Evolutionary conservation across 2,329 filamentous ascomycete species (phyloP).

Genomic region (Hymenotorrendiella dingleyae): DNA sequence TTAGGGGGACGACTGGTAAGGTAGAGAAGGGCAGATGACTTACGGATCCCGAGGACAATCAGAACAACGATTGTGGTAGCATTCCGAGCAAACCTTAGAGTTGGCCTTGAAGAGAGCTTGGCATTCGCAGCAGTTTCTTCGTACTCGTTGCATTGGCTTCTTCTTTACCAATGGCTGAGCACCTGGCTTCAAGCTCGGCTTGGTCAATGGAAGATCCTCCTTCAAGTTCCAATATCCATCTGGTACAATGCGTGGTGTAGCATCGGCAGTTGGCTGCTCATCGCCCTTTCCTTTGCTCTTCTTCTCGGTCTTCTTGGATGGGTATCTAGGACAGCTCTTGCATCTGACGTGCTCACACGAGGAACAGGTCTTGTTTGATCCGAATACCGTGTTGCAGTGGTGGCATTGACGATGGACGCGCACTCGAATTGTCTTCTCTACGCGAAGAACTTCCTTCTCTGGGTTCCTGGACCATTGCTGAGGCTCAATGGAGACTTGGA

Average conservation of each 20-base stretch:
- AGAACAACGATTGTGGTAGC: slow-evolving; percentile 69
- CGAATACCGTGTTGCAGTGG: slow-evolving; percentile 69
- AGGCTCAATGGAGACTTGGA: slow-evolving; percentile 32
- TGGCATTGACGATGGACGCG: slow-evolving; percentile 77
- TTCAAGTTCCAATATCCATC: slow-evolving; percentile 24
- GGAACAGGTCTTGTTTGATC: slow-evolving; percentile 64
- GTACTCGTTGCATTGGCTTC: slow-evolving; percentile 65
- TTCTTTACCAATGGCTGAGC: slow-evolving; percentile 68
- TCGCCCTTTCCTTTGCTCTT: slow-evolving; percentile 45
- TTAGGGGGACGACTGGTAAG: slow-evolving; percentile 8
- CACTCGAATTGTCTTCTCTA: slow-evolving; percentile 73
- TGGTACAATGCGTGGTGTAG: slow-evolving; percentile 20
- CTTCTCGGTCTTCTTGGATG: slow-evolving; percentile 47
- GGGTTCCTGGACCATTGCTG: slow-evolving; percentile 23
- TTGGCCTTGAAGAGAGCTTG: slow-evolving; percentile 52
- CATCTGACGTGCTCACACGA: slow-evolving; percentile 77
- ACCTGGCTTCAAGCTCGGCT: slow-evolving; percentile 55
- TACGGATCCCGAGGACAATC: slow-evolving; percentile 77
- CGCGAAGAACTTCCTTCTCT: slow-evolving; percentile 37
- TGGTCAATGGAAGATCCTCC: slow-evolving; percentile 50
- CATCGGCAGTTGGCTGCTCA: slow-evolving; percentile 39
- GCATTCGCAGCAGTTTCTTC: slow-evolving; percentile 73
- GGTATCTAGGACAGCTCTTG: slow-evolving; percentile 72
- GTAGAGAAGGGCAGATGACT: slow-evolving; percentile 33
- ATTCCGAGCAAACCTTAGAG: slow-evolving; percentile 60